Base-by-base conservation (phyloP, 192 early-diverging fungal genomes). In the Umbelopsis vinacea region DNA sequence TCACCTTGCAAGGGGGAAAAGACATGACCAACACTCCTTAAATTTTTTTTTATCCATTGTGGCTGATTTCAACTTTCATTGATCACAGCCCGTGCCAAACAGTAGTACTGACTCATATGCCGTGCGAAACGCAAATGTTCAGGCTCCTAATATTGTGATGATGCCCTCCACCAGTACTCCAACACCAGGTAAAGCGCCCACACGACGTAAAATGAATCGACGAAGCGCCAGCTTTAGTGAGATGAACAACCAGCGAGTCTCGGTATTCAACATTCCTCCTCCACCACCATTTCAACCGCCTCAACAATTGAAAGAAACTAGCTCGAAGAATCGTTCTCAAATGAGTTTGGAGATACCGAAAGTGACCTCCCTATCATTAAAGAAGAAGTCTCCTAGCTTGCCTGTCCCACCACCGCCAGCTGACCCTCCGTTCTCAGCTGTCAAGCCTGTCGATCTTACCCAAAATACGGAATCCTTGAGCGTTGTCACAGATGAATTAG, bases 191-290 rank as follows among this genome's bases (percentile, higher is more conserved):
- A 63, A 63, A 63, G 4, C 26, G 5, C 1, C 24, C 5, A 19
- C 57, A 11, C 24, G 26, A 35, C 57, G 57, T 12, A 63, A 33
- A 26, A 37, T 19, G 8, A 63, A 63, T 37, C 57, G 26, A 63
- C 57, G 57, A 29, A 63, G 57, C 14, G 26, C 17, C 15, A 63
- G 57, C 26, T 37, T 63, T 33, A 63, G 57, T 63, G 33, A 37
- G 1, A 14, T 26, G 1, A 19, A 11, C 15, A 63, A 38, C 37
- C 2, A 17, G 12, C 57, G 29, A 17, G 17, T 35, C 2, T 63
- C 57, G 14, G 57, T 63, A n/a, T 63, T 63, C 57, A 63, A 63
- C 17, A 63, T 63, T 19, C 57, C 57, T 19, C 57, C 57, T 6
- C 57, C 57, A 17, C 57, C 57, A 0, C 57, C 57, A 1, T 63